Base-by-base conservation (phyloP, 23 red algal species). In the Cyanidiococcus yangmingshanensis region DNA sequence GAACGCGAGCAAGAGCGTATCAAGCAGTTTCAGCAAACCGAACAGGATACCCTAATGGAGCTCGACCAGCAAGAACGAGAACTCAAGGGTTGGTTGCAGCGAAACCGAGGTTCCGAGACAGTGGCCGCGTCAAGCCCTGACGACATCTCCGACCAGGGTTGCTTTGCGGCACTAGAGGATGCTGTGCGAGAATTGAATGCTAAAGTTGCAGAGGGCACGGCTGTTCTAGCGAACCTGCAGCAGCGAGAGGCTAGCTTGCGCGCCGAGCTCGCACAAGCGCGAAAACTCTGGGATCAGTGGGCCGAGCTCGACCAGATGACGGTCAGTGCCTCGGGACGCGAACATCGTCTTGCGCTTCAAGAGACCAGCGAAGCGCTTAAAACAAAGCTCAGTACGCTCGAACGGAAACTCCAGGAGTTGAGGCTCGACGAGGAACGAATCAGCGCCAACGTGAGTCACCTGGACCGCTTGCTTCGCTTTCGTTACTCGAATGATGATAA, bases 221-320 rank as follows among this genome's bases (percentile, higher is more conserved):
- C 45, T 36, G 37, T 36, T 76, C 45, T 54, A 21, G 45, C 18
- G 18, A 36, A 54, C 29, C 50, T 40, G 74, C 40, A 76, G 2
- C 74, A 2, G 29, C 27, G 33, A 34, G 2, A 76, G 50, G 18
- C 2, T 27, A 76, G 33, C 29, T 36, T 50, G 29, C 74, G 37
- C 32, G 18, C 18, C 1, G 2, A 3, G 40, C 74, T 50, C 32
- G 18, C 50, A n/a, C 2, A 76, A 36, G 18, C 40, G 1, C 2
- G 1, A 30, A 76, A 36, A 76, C 39, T 76, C 18, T 76, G 74
- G 2, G 1, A 76, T 76, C 2, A 76, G 74, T 50, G 50, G 50
- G 50, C 50, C 30, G 18, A 0, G 18, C 2, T 76, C 40, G 27
- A 76, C 2, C 1, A 1, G 1, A 25, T 33, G 18, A 27, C 1